These are phyloP conservation scores for Yamadazyma taylorii DNA, from an alignment of 1,139 yeast genomes.

Conservation along the genomic window DNA sequence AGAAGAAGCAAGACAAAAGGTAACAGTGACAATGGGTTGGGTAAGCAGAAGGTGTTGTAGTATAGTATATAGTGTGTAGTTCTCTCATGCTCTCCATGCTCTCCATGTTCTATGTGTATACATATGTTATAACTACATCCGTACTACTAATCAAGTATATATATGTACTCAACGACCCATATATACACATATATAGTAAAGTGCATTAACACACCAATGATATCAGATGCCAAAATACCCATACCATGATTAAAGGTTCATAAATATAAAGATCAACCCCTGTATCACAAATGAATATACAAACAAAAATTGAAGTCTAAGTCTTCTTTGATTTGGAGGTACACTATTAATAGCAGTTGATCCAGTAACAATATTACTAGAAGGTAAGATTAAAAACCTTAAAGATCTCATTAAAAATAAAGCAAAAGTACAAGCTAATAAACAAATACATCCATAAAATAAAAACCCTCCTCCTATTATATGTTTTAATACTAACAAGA, in stretches of 20 bases:
- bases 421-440: conserved; percentile 52
- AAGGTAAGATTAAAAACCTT: conserved; percentile 69
- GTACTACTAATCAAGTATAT: too few species aligned
- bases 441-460: conserved; percentile 40
- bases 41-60: too few species aligned
- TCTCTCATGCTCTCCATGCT: too few species aligned
- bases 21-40: too few species aligned
- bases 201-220: not conserved
- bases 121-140: too few species aligned
- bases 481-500: conserved; percentile 51
- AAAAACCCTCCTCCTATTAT: conserved; percentile 35
- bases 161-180: too few species aligned
- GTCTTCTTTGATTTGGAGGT: conserved; percentile 69
- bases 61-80: too few species aligned
- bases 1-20: too few species aligned
- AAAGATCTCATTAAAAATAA: conserved; percentile 82
- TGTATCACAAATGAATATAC: conserved; percentile 84
- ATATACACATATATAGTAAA: not conserved
- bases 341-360: conserved; percentile 51
- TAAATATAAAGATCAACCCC: conserved; percentile 43
- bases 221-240: too few species aligned
- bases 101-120: too few species aligned
- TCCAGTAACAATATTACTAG: conserved; percentile 36
- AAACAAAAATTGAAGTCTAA: conserved; percentile 84
- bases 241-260: conserved; percentile 28